phyloP scores from a whole-genome alignment of 2,329 filamentous ascomycete species.

The Clonostachys rhizophaga region DNA sequence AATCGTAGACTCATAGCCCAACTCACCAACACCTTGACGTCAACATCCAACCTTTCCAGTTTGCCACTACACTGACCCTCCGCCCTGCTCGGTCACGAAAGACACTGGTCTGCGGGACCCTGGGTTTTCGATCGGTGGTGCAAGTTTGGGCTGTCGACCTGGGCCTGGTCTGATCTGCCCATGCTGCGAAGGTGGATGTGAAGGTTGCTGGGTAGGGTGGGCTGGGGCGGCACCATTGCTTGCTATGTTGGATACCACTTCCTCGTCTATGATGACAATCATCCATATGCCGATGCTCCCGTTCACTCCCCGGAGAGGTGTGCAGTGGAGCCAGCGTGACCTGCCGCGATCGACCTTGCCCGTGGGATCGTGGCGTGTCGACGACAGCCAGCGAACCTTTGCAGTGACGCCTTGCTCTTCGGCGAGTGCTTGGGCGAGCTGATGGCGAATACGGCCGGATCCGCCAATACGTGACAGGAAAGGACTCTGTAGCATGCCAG shows the following conservation, averaged over 20 bases:
- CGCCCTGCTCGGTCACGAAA: no score
- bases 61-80: no score
- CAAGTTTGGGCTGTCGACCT: no score
- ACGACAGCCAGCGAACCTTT: slow-evolving; percentile 65
- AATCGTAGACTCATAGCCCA: no score
- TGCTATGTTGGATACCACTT: background rate
- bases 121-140: no score
- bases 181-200: no score
- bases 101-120: no score
- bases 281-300: slow-evolving; percentile 74
- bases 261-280: slow-evolving; percentile 64
- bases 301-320: slow-evolving; percentile 63
- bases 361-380: slow-evolving; percentile 18
- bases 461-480: slow-evolving; percentile 51
- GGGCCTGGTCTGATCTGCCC: no score
- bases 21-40: no score
- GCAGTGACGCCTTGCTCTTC: slow-evolving; percentile 69
- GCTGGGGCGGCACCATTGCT: background rate
- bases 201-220: background rate
- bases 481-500: slow-evolving; percentile 60
- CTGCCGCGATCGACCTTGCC: slow-evolving; percentile 34
- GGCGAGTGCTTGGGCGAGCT: slow-evolving; percentile 53
- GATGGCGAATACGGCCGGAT: slow-evolving; percentile 37
- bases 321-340: slow-evolving; percentile 73
- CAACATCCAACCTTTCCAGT: no score